A percentile compares a stretch with the other conserved stretches of the same genome.
Conservation (phyloP, 2,329 filamentous ascomycete species). For the Aspergillus sclerotialis region DNA sequence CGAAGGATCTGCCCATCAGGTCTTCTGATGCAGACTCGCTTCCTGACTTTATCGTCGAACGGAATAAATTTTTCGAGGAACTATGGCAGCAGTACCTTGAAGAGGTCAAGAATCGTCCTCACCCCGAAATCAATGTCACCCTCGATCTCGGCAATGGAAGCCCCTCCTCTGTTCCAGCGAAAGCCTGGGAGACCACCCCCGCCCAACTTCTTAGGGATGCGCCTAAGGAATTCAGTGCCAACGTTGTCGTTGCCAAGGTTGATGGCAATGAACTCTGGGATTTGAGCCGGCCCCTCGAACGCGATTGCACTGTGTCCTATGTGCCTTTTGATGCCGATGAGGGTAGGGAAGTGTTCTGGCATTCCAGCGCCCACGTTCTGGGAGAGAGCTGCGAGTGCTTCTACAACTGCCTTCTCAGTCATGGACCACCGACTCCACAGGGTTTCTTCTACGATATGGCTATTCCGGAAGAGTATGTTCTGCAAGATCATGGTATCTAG, state of each 20-base stretch:
- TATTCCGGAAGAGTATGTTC: conserved; percentile 54
- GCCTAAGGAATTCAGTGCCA: conserved; percentile 76
- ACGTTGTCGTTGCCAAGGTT: conserved; percentile 75
- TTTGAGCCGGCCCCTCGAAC: conserved; percentile 80
- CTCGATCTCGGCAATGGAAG: conserved; percentile 37
- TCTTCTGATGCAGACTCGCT: conserved; percentile 36
- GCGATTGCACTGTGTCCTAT: conserved; percentile 75
- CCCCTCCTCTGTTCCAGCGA: conserved; percentile 48
- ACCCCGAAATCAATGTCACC: conserved; percentile 43
- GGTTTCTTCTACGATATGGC: conserved; percentile 99
- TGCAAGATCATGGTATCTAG: conserved; percentile 11
- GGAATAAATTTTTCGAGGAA: conserved; percentile 80
- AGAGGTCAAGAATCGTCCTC: conserved; percentile 53
- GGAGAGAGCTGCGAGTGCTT: conserved; percentile 87
- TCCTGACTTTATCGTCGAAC: conserved; percentile 73
- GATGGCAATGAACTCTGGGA: conserved; percentile 84
- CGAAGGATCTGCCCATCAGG: conserved; percentile 31
- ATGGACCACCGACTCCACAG: conserved; percentile 83
- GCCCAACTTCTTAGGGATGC: conserved; percentile 70
- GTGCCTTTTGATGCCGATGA: conserved; percentile 69
- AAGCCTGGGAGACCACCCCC: conserved; percentile 87
- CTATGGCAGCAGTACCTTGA: conserved; percentile 78
- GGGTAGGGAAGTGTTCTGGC: conserved; percentile 96
- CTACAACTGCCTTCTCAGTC: conserved; percentile 86
- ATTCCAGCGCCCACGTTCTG: conserved; percentile 91